phyloP scores from a whole-genome alignment of 2,329 filamentous ascomycete genomes.

The Meredithiella fracta region DNA sequence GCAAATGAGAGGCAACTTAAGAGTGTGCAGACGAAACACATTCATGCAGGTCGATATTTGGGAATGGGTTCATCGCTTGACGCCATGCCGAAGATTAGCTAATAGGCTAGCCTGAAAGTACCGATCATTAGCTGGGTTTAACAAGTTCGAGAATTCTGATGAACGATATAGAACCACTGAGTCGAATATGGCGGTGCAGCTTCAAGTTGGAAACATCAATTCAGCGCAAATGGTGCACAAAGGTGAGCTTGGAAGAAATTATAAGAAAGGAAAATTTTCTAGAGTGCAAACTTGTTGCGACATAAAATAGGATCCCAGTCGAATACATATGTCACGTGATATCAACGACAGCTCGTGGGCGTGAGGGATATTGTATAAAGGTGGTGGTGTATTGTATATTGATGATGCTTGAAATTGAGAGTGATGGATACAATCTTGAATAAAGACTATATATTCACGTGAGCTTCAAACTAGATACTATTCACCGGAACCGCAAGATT shows the following conservation, averaged over 20 bases:
- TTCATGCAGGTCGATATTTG: background rate
- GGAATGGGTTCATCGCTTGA: background rate
- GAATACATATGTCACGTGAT: background rate
- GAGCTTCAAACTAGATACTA: too few species aligned
- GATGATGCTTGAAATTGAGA: too few species aligned
- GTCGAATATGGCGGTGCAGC: background rate
- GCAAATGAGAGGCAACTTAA: constrained; percentile 82
- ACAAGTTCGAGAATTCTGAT: too few species aligned
- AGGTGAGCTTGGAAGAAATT: background rate
- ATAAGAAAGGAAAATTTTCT: background rate
- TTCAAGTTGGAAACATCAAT: background rate
- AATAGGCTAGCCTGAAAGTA: background rate
- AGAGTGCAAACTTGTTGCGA: background rate
- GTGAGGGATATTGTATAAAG: background rate
- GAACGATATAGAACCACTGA: background rate
- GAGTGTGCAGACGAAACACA: constrained; percentile 51
- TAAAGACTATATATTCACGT: too few species aligned
- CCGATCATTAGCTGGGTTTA: background rate
- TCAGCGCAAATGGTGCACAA: background rate
- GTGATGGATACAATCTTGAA: too few species aligned
- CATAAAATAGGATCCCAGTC: background rate
- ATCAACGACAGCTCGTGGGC: background rate
- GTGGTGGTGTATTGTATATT: too few species aligned
- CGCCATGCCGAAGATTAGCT: background rate
- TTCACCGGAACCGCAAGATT: too few species aligned